phyloP scores from a whole-genome alignment of 2,329 filamentous ascomycete genomes.

The Cryphonectria carpinicola region DNA sequence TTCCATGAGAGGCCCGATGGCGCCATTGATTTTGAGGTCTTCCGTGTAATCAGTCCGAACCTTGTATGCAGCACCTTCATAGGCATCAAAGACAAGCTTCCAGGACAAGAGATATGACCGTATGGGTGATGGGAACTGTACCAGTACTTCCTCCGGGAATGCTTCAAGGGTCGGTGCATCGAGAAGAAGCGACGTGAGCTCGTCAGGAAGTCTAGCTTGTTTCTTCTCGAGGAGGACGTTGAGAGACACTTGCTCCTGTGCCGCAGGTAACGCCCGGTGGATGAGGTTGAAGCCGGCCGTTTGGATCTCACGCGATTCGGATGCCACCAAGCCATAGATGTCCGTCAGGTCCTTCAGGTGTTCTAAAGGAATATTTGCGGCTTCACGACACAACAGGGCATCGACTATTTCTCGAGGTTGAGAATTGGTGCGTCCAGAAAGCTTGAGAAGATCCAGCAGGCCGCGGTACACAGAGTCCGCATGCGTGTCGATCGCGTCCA shows the following conservation, averaged over 20 bases:
- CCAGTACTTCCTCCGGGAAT: conserved; percentile 67
- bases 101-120: conserved; percentile 86
- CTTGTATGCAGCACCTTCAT: conserved; percentile 75
- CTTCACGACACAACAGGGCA: conserved; percentile 70
- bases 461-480: conserved; percentile 59
- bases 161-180: conserved; percentile 74
- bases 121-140: conserved; percentile 69
- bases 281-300: conserved; percentile 80
- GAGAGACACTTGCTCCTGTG: conserved; percentile 81
- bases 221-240: conserved; percentile 74
- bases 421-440: conserved; percentile 50
- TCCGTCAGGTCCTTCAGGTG: conserved; percentile 67
- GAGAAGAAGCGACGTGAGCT: conserved; percentile 81
- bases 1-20: conserved; percentile 70
- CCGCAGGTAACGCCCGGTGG: conserved; percentile 75
- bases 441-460: conserved; percentile 66
- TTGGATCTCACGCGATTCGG: conserved; percentile 75
- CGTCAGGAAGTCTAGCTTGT: conserved; percentile 76
- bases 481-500: conserved; percentile 70
- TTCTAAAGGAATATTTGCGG: conserved; percentile 65
- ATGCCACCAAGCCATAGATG: conserved; percentile 76
- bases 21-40: conserved; percentile 74
- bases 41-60: conserved; percentile 81
- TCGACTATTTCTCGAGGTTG: conserved; percentile 78
- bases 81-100: conserved; percentile 88